Base-by-base conservation (phyloP, 1,284 basidiomycete species). In the Exsudoporus floridanus region DNA sequence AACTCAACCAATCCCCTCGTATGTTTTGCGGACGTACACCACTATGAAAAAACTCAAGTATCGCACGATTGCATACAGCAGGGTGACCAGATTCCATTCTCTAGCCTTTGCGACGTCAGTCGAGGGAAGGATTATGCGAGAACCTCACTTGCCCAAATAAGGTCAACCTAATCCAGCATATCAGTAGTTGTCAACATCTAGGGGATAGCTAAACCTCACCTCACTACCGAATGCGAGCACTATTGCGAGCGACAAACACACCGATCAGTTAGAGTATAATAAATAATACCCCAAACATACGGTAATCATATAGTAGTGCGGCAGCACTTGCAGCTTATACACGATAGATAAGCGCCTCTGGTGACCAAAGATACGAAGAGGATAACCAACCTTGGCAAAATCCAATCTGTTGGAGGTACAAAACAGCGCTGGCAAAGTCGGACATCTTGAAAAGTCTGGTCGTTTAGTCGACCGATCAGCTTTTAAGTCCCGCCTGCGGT, bases 51-150 rank as follows among this genome's bases (percentile, higher is more conserved):
- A 54, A 13, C 57, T 52, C 9, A 64, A 13, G 37, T 64, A 62
- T 46, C 62, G 62, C 34, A 62, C 52, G 19, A 60, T 54, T 19
- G 43, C 57, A 21, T 64, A 62, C 5, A 62, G 51, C 1, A 62
- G 27, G 0, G 60, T 62, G 36, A 62, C 42, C 1, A 46, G 28
- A 37, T 48, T 64, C 62, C 62, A 62, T 38, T 53, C 19, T 31
- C 31, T 47, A 23, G 46, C 33, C 60, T 62, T 49, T 14, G 37
- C 23, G 30, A 18, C 5, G 13, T 52, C 28, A 52, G 35, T 33
- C 14, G 8, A 28, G 37, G 23, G 10, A 35, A 19, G 19, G 5
- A 16, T 9, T 18, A 30, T 28, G 10, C 4, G 5, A 36, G 7
- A 19, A 37, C 2, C 4, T 28, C 4, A 19, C 41, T 5, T 25